phyloP scores from a whole-genome alignment of 2,329 filamentous ascomycete species.

The Alternaria brassicicola region DNA sequence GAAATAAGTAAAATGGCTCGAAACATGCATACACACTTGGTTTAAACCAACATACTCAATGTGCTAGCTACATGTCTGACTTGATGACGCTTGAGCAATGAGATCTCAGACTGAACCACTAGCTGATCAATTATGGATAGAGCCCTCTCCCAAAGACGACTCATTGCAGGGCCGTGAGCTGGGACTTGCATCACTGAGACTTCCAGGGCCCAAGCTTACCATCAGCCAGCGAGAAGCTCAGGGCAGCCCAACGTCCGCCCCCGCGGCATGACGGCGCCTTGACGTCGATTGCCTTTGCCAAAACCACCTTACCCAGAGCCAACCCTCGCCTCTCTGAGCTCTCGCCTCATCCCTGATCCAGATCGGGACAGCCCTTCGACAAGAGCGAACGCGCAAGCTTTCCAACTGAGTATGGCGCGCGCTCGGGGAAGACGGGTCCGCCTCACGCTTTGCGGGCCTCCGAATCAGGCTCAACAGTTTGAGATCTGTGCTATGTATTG shows the following conservation, averaged over 20 bases:
- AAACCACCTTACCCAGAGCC: background rate
- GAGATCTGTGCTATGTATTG: background rate
- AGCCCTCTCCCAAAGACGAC: background rate
- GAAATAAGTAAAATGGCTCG: background rate
- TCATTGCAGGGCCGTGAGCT: background rate
- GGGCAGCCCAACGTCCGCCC: background rate
- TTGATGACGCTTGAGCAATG: background rate
- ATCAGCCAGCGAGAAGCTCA: background rate
- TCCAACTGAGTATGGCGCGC: background rate
- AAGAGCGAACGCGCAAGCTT: background rate
- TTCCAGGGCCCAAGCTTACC: background rate
- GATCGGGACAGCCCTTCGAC: background rate
- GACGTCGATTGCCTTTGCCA: background rate
- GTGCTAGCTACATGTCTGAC: background rate
- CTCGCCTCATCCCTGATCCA: constrained; percentile 4
- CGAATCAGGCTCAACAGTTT: constrained; percentile 1
- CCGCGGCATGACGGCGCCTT: background rate
- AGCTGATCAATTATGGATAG: background rate
- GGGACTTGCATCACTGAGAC: background rate
- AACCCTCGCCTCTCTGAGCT: background rate
- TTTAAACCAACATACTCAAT: background rate
- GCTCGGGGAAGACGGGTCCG: background rate
- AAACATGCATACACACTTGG: background rate
- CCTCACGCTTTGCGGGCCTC: background rate
- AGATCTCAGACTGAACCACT: background rate